Base-by-base conservation (phyloP, 2,329 filamentous ascomycete species). In the Pseudogymnoascus sp. region DNA sequence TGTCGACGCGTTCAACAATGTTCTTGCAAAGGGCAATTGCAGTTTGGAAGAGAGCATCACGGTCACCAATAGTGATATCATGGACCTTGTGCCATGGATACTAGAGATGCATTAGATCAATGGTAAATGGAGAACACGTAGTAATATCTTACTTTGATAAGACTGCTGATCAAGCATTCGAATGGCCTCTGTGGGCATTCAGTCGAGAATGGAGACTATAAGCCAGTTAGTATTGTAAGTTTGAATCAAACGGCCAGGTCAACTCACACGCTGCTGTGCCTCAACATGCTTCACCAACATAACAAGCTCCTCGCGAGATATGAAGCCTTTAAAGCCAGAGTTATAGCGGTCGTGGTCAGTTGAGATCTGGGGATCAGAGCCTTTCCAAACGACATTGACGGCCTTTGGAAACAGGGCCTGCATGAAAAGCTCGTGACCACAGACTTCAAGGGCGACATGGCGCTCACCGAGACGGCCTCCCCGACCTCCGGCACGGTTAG, bases 221-320 rank as follows among this genome's bases (percentile, higher is more conserved):
- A 35, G 7, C 48, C 27, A 66, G 61, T 68, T 62, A 61, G 42
- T 58, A 15, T 41, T 13, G 3, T 15, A 51, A 51, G 5, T 27
- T 7, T 29, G 31, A n/a, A 9, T 12, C 4, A 9, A 9, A 17
- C 48, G 12, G 5, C 17, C 44, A 29, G n/a, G 10, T 62, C 5
- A 17, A 80, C 83, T 76, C 75, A 87, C 85, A n/a, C 84, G 80
- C 63, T 82, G 78, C 2, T 84, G 82, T 2, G 80, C 77, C 68
- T 88, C 84, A 2, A 84, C 82, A 70, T 87, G 84, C 74, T 86
- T 86, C 61, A 81, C 76, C 8, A 88, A 76, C 81, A 87, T 83
- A 0, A 80, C 78, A 76, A 88, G 79, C 72, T 88, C 85, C 71
- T 88, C 86, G 27, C 78, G 77, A 0, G 80, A 81, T 33, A 88